A percentile compares a stretch with the other conserved stretches of the same genome.
Evolutionary conservation across 2,329 filamentous ascomycete species (phyloP).

Genomic region (Nigrospora osmanthi): DNA sequence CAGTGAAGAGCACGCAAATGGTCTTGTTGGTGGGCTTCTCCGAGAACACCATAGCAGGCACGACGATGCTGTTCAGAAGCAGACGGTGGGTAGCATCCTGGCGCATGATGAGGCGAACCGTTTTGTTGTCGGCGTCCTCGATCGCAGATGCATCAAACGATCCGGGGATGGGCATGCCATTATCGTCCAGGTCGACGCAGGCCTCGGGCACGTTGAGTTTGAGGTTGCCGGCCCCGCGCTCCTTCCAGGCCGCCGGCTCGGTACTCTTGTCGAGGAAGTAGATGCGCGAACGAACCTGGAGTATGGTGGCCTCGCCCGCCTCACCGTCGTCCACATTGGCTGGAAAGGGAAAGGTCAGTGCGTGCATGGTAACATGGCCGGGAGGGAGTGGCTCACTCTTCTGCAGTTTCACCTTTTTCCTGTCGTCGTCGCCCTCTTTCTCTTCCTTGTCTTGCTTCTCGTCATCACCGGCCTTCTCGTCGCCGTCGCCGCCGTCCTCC

Average conservation of each 20-base stretch:
- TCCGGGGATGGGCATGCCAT: constrained; percentile 37
- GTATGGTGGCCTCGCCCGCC: constrained; percentile 68
- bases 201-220: constrained; percentile 70
- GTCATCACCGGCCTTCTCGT: constrained; percentile 34
- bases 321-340: constrained; percentile 77
- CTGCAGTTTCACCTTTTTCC: constrained; percentile 59
- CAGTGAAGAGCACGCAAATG: constrained; percentile 59
- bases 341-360: constrained; percentile 21
- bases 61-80: constrained; percentile 76
- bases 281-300: constrained; percentile 74
- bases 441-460: constrained; percentile 42
- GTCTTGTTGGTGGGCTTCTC: constrained; percentile 67
- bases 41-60: constrained; percentile 72
- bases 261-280: constrained; percentile 66
- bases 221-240: constrained; percentile 75
- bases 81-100: constrained; percentile 84
- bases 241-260: constrained; percentile 67
- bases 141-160: constrained; percentile 48
- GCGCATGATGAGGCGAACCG: constrained; percentile 76
- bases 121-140: constrained; percentile 39
- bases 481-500: constrained; percentile 28
- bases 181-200: constrained; percentile 43
- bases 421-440: constrained; percentile 30
- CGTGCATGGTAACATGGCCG: not conserved
- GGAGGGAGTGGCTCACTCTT: constrained; percentile 49